Base-by-base conservation (phyloP, 129 eudicot species). In the Artemisia tridentata region DNA sequence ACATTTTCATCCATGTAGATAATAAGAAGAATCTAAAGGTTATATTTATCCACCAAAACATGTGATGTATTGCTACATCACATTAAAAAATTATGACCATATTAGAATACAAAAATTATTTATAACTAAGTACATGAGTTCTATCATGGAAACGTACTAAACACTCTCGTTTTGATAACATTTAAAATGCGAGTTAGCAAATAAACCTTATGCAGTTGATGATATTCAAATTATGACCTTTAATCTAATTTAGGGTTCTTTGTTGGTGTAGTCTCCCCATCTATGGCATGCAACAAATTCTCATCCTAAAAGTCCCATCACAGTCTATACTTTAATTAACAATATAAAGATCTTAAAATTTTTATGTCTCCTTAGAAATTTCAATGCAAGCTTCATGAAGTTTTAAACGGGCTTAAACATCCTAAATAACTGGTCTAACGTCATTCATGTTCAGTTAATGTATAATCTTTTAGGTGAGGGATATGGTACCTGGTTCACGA, bases 401-500 rank as follows among this genome's bases (percentile, higher is more conserved):
- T 17, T 54, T 55, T 10, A 29, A 13, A 29, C 19, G 63, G 34
- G 31, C 63, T 57, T 20, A 14, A 57, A 11, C 63, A 21, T 58
- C 41, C 17, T 21, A 59, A 38, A 38, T 38, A 38, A 25, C 3
- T 11, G 64, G 64, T 59, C 16, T 3, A 15, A 23, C 13, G 5
- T 59, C 38, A 23, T 13, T 13, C 11, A 11, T 7, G 64, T 59
- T 15, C 31, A 58, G 16, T 58, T 11, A 7, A 23, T 59, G 27
- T 3, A 2, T 20, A 23, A 59, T 1, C 2, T 16, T 64, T 64
- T 43, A 43, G 69, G 53, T n/a, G 3, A 38, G 27, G 41, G 29
- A 63, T 34, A 16, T 64, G 19, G 20, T 64, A 64, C 69, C 52
- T 64, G 53, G 69, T 41, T 43, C 50, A 68, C 47, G 11, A 68